Base-by-base conservation (phyloP, 2,329 filamentous ascomycete species). In the Elsinoe ampelina region DNA sequence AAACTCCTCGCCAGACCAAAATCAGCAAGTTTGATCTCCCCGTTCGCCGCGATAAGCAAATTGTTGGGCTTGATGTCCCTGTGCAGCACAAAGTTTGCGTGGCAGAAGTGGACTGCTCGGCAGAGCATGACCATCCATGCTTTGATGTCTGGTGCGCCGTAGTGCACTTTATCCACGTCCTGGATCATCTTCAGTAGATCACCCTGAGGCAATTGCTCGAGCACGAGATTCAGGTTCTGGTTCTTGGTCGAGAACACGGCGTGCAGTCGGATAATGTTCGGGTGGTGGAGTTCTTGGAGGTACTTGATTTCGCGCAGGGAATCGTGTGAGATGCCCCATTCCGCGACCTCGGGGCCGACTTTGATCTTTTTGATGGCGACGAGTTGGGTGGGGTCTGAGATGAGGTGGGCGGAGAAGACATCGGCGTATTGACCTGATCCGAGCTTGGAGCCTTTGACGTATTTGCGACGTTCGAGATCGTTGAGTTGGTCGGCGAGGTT, bases 41-140 rank as follows among this genome's bases (percentile, higher is more conserved):
- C 92, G 68, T 95, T 88, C 41, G 89, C 87, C 19, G 90, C 90
- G 65, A 98, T 95, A 59, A 98, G 79, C 72, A 97, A 76, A 75
- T 98, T 98, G 80, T 97, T 97, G 48, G 92, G 92, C 74, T 98
- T 98, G 77, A 98, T 97, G 76, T 98, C 93, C 64, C 93, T 88
- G 73, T 98, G 93, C 30, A 98, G 79, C 15, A 98, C 82, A 65
- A 86, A 92, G 70, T 93, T 95, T 68, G 91, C 88, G 72, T 98
- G 93, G 72, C 93, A 97, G 77, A 95, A 98, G 85, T 89, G 95
- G 26, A 97, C 83, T 22, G 87, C 93, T 41, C 92, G 84, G 26
- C 81, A 82, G n/a, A 97, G 80, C 93, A 97, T 97, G 61, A 87
- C 88, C 85, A 96, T 95, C 93, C 93, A 98, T 13, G 90, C 87